Evolutionary conservation across 257 asterid species (phyloP).

Genomic region (Primulina tabacum): DNA sequence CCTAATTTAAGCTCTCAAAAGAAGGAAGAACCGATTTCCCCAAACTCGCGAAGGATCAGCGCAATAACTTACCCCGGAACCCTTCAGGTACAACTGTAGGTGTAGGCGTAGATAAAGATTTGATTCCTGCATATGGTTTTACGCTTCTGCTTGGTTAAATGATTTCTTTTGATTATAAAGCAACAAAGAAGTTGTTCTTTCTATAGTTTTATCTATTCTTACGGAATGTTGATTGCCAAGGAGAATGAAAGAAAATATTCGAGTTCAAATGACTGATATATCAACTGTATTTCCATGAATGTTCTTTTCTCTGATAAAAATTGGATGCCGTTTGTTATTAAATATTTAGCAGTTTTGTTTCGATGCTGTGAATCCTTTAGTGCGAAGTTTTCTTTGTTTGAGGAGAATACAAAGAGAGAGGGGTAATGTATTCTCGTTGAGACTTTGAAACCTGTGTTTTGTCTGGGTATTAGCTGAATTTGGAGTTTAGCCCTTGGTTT

Average conservation of each 20-base stretch:
- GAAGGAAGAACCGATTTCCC: not conserved
- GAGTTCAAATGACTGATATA: not conserved
- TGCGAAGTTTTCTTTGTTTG: slow-evolving; percentile 3
- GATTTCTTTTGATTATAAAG: not conserved
- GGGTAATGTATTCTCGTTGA: not conserved
- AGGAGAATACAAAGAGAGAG: slow-evolving; percentile 7
- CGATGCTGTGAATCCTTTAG: not conserved
- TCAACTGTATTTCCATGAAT: not conserved
- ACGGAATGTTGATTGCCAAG: not conserved
- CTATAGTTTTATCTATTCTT: not conserved
- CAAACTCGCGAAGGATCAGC: not conserved
- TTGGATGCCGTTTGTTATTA: not conserved
- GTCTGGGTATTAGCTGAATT: not conserved
- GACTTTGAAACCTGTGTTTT: slow-evolving; percentile 10
- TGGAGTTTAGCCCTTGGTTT: not conserved
- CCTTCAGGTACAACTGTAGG: not conserved
- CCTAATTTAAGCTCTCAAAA: not conserved
- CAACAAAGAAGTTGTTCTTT: not conserved
- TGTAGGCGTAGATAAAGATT: not conserved
- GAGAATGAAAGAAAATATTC: too few species aligned
- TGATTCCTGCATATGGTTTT: not conserved
- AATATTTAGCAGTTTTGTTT: not conserved
- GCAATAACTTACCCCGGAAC: too few species aligned
- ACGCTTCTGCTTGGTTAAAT: not conserved
- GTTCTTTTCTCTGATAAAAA: not conserved